Evolutionary conservation across 257 asterid genomes (phyloP).

Genomic region (Solanum lycopersicoides): DNA sequence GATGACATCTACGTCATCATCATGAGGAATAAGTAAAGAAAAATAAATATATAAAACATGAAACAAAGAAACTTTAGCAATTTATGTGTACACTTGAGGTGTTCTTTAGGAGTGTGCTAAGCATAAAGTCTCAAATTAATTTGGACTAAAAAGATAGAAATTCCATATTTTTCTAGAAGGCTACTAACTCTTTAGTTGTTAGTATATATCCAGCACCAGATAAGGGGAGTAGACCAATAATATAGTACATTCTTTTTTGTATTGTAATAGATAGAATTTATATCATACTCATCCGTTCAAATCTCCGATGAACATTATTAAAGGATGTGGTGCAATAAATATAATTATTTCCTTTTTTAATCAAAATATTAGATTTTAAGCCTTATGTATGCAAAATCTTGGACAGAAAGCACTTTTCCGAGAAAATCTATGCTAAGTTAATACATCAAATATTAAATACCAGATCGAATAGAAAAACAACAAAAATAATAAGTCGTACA

Average conservation of each 20-base stretch:
- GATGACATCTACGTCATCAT: neutral
- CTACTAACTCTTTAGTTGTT: neutral
- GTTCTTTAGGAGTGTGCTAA: neutral
- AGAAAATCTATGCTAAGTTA: neutral
- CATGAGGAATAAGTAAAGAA: neutral
- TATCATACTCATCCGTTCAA: neutral
- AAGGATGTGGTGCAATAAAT: neutral
- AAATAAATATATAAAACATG: neutral
- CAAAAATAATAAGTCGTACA: too few relatives aligned
- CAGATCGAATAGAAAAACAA: neutral
- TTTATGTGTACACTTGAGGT: neutral
- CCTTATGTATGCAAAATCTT: neutral
- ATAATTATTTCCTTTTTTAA: too few relatives aligned
- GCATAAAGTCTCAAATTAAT: neutral
- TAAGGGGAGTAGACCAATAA: neutral
- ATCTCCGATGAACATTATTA: neutral
- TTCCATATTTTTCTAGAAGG: neutral
- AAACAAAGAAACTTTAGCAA: neutral
- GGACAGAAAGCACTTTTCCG: too few relatives aligned
- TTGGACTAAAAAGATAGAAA: neutral
- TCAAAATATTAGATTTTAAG: too few relatives aligned
- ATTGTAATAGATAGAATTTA: neutral
- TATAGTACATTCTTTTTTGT: neutral
- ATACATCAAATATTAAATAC: too few relatives aligned
- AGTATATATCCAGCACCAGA: neutral